Conservation (phyloP, 805 yeast species). For the Maudiozyma bulderi region DNA sequence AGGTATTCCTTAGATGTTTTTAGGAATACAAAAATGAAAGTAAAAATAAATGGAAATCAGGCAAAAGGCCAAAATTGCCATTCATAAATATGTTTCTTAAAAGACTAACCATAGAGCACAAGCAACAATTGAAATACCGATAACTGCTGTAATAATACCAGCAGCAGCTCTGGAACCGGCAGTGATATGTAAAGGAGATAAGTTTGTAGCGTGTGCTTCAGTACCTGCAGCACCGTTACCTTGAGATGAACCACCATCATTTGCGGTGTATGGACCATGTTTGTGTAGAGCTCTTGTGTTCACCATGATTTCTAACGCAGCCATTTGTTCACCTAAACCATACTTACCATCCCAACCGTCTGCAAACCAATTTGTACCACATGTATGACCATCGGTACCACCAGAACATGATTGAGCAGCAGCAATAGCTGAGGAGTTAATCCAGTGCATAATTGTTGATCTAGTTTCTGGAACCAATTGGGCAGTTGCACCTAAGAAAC, state of each 20-base stretch:
- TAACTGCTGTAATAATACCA: conserved; percentile 50
- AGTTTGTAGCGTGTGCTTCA: conserved; percentile 29
- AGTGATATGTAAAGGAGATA: conserved; percentile 34
- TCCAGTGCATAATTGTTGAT: conserved; percentile 24
- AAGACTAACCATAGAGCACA: conserved; percentile 38
- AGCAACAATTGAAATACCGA: conserved; percentile 38
- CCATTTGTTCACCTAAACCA: conserved; percentile 88
- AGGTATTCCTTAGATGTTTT: too few species aligned
- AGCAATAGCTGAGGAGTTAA: conserved; percentile 47
- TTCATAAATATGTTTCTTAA: conserved; percentile 5
- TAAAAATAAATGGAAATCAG: too few species aligned
- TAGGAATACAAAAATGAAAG: too few species aligned
- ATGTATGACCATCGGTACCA: conserved; percentile 78
- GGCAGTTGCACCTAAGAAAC: conserved; percentile 69
- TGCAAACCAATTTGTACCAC: conserved; percentile 75
- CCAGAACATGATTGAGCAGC: conserved; percentile 83
- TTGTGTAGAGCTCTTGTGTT: conserved; percentile 29
- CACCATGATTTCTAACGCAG: conserved; percentile 61
- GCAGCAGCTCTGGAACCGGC: conserved; percentile 58
- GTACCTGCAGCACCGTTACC: conserved; percentile 68
- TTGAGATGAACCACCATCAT: conserved; percentile 58
- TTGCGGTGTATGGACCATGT: conserved; percentile 53
- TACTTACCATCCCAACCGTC: conserved; percentile 59
- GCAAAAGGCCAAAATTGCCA: too few species aligned
- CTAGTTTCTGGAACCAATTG: conserved; percentile 51